Percentiles rank a stretch among this genome's conserved stretches.
Conservation (phyloP, 306 rosid species). For the Mimosa pudica region DNA sequence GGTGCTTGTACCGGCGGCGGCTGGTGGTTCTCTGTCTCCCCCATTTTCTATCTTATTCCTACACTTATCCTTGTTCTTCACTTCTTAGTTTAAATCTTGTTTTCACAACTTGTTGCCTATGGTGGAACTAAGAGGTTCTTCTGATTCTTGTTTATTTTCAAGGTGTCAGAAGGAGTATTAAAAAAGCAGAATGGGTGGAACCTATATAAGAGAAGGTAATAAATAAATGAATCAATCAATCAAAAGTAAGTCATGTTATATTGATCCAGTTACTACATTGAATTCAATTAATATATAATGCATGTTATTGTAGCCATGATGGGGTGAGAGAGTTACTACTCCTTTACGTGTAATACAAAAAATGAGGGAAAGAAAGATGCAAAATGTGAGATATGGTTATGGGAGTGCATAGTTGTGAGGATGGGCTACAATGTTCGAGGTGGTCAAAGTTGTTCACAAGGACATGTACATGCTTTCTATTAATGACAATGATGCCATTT, state of each 20-base stretch:
- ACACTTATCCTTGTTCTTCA: background rate
- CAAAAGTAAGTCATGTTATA: background rate
- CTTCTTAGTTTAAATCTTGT: background rate
- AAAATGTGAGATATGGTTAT: background rate
- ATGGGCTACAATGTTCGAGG: constrained; percentile 5
- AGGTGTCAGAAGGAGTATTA: background rate
- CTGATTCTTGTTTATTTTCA: background rate
- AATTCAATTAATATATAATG: background rate
- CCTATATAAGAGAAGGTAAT: background rate
- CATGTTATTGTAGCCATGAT: background rate
- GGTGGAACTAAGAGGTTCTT: background rate
- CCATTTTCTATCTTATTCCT: constrained; percentile 49
- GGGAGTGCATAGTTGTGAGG: constrained; percentile 2
- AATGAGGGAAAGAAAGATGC: background rate
- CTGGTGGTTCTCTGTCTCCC: constrained; percentile 58
- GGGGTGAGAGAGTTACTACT: background rate
- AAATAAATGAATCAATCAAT: background rate
- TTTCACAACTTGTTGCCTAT: background rate
- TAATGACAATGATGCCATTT: background rate
- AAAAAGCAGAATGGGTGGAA: background rate
- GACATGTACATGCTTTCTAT: background rate
- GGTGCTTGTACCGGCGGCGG: constrained; percentile 46
- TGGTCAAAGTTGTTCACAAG: background rate
- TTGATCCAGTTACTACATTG: background rate
- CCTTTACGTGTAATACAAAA: background rate